A percentile compares a stretch with the other conserved stretches of the same genome.
These are phyloP conservation scores for Fusarium sp. DNA, from an alignment of 2,329 filamentous ascomycete genomes.

Conservation along the genomic window DNA sequence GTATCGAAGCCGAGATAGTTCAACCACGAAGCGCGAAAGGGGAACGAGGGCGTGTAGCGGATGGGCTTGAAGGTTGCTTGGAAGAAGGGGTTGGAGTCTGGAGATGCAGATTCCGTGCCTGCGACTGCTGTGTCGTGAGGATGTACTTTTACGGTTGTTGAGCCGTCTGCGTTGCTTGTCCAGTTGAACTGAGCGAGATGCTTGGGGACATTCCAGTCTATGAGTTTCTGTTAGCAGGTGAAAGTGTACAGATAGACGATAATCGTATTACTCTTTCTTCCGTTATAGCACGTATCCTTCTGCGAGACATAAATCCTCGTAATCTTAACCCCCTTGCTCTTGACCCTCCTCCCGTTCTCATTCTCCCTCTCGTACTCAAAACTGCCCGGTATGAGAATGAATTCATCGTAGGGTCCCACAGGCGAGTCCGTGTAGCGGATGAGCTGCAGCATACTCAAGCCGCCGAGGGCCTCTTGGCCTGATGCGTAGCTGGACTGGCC, in stretches of 20 bases:
- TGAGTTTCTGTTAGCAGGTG: not conserved
- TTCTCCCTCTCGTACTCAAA: conserved; percentile 56
- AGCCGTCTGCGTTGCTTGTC: conserved; percentile 50
- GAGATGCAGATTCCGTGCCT: conserved; percentile 46
- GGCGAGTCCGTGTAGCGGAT: conserved; percentile 63
- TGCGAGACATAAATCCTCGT: conserved; percentile 67
- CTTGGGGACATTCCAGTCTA: conserved; percentile 67
- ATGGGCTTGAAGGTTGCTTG: conserved; percentile 57
- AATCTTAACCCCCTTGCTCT: conserved; percentile 54
- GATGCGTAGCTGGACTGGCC: conserved; percentile 53
- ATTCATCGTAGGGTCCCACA: conserved; percentile 65
- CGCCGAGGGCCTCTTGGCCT: conserved; percentile 54
- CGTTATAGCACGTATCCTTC: conserved; percentile 63
- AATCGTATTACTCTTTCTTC: conserved; percentile 56
- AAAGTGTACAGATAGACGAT: not conserved
- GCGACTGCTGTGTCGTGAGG: conserved; percentile 53
- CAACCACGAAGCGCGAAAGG: conserved; percentile 54
- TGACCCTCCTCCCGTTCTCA: conserved; percentile 47
- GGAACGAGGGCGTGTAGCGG: conserved; percentile 57
- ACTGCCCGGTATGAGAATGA: conserved; percentile 60
- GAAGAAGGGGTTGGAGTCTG: conserved; percentile 56
- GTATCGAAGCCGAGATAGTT: conserved; percentile 56
- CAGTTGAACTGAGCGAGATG: conserved; percentile 64
- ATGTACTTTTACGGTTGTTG: conserved; percentile 57
- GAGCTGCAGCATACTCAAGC: conserved; percentile 61